Base-by-base conservation (phyloP, 768 basidiomycete species). In the Phlebiopsis flavidoalba region DNA sequence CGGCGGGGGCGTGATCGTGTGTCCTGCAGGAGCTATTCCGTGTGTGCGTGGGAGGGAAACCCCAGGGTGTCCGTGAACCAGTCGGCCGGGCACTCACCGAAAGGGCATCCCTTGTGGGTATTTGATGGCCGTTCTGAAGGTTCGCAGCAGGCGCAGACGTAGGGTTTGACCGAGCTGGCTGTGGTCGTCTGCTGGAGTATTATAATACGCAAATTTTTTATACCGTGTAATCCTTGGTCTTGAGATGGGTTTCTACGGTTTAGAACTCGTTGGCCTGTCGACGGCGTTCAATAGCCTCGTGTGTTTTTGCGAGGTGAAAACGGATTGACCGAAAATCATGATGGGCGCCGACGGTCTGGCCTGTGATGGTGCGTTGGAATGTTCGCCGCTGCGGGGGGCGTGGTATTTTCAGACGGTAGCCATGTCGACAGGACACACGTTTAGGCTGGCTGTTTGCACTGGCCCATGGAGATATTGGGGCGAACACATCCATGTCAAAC, bases 211-310 rank as follows among this genome's bases (percentile, higher is more conserved):
- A 31, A 31, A 31, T 3, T 3, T 3, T n/a, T 31, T 31, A 6
- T 31, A 31, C 3, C 26, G 6, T 31, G 26, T 6, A 31, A 31
- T 31, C 6, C 26, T 3, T 6, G n/a, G 26, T 31, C 26, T 31
- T 31, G 26, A 31, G 26, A 31, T 31, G 26, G 26, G 26, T 31
- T n/a, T 31, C 26, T 31, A 6, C 26, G 26, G 26, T 31, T 31
- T 31, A 31, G 26, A 31, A 31, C 26, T 31, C 26, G 26, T 31
- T 31, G 26, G 26, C 26, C 26, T 31, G 26, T 31, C 26, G 26
- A 31, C 35, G 54, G 36, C n/a, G 54, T 21, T 55, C 35, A 55
- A 37, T 55, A 55, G 54, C 54, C 54, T 55, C 54, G 54, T 55
- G 54, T 55, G 54, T 36, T 43, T 43, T 37, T 17, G 26, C n/a